Evolutionary conservation across 352 stramenopile species (phyloP).

Genomic region (Phytopythium helicoides): DNA sequence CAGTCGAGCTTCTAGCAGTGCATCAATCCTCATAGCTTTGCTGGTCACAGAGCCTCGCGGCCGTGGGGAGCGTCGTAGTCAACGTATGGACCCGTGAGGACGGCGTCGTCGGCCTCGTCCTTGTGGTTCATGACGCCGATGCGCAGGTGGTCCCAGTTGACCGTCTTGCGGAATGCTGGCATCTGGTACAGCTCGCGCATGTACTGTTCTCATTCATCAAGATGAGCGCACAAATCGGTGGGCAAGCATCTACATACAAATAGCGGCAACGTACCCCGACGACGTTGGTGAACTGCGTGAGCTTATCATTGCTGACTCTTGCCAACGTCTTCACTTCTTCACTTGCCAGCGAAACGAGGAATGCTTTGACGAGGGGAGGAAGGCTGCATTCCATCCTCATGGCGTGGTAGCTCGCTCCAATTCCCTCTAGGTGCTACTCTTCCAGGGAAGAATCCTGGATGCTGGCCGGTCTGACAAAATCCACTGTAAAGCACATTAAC

Average conservation of each 20-base stretch:
- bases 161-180: constrained; percentile 54
- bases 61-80: constrained; percentile 29
- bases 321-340: too few relatives aligned
- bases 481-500: constrained; percentile 27
- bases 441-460: too few relatives aligned
- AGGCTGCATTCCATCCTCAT: too few relatives aligned
- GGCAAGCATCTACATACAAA: background rate
- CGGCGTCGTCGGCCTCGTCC: constrained; percentile 58
- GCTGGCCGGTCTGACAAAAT: constrained; percentile 24
- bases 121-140: constrained; percentile 81
- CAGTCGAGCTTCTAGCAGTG: too few relatives aligned
- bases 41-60: constrained; percentile 11
- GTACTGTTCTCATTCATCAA: constrained; percentile 15
- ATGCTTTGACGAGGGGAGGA: too few relatives aligned
- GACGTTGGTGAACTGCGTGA: constrained; percentile 12
- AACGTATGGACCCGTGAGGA: constrained; percentile 55
- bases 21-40: background rate
- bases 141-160: constrained; percentile 91
- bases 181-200: constrained; percentile 76
- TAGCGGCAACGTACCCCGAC: constrained; percentile 9
- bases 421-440: too few relatives aligned
- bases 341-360: too few relatives aligned
- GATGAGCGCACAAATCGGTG: background rate
- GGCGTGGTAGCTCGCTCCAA: too few relatives aligned
- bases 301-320: background rate